A percentile compares a stretch with the other conserved stretches of the same genome.
Evolutionary conservation across 805 yeast genomes (phyloP).

Genomic region (Cyberlindnera amylophila): DNA sequence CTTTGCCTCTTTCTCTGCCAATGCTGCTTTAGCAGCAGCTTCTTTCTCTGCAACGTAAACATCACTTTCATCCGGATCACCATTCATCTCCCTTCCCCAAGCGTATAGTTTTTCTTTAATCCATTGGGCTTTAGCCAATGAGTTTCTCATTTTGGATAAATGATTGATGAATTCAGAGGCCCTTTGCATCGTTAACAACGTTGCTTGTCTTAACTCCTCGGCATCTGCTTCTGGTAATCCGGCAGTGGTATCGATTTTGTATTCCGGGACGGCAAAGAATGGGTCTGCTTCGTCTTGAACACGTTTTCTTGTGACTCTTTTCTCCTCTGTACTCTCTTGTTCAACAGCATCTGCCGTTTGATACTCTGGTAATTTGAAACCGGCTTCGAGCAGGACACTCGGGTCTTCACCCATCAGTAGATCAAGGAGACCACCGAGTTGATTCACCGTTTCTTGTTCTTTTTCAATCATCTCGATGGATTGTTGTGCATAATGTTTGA

Average conservation of each 20-base stretch:
- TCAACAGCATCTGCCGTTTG: conserved; percentile 34
- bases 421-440: conserved; percentile 66
- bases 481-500: conserved; percentile 62
- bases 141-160: conserved; percentile 66
- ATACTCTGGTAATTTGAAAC: conserved; percentile 62
- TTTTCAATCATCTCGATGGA: conserved; percentile 74
- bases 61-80: conserved; percentile 47
- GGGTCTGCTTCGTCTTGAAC: conserved; percentile 44
- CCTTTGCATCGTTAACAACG: conserved; percentile 76
- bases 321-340: conserved; percentile 22
- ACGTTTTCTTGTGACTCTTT: conserved; percentile 28
- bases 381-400: conserved; percentile 55
- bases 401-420: conserved; percentile 88
- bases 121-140: conserved; percentile 74
- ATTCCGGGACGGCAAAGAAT: conserved; percentile 61
- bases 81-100: conserved; percentile 88
- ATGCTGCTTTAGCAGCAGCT: conserved; percentile 19
- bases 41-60: conserved; percentile 33
- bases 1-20: conserved; percentile 18
- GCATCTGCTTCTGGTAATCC: conserved; percentile 55
- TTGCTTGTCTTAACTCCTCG: conserved; percentile 67
- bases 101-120: conserved; percentile 62
- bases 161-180: conserved; percentile 84
- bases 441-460: conserved; percentile 76
- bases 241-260: conserved; percentile 38